Evolutionary conservation across 306 rosid genomes (phyloP), one percentile per base, ranked within the genome.

Genomic region (Boehmeria nivea): DNA sequence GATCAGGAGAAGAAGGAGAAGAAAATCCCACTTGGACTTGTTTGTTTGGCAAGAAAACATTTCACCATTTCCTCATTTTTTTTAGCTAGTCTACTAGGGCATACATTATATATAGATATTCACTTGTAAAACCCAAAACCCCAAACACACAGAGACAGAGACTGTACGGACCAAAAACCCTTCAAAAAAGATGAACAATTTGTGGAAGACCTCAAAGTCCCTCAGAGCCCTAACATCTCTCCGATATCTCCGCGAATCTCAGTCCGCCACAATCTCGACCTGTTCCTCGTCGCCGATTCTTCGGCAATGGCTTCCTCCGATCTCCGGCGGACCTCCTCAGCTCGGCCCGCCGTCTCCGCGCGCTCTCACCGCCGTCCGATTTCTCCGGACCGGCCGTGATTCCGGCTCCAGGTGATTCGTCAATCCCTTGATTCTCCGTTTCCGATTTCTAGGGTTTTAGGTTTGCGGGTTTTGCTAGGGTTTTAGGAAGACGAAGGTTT

Each of bases 331-430:
- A 23, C 20, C 64, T 49, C 54, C 62, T 12, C 6, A 44, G 12
- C 43, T 43, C 33, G 38, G 33, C 1, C 21, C 60, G 37, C 33
- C 76, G 18, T 55, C 60, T 20, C 72, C 50, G 51, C 43, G 48
- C 28, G 43, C 65, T 43, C 39, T 56, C 51, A 51, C 85, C 36
- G 67, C 85, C 36, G 67, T 78, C 16, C 94, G 97, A 33, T 57
- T 56, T 34, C 40, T 81, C 61, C 89, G 94, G 17, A 62, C 77
- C 6, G 78, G 60, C 46, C 83, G 89, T 37, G 94, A 86, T 57
- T 68, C 83, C 31, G 39, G 56, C 54, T 58, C 79, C 63, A 79
- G 86, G 86, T 89, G 46, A 55, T 26, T 22, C 44, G 2, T 2
- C 3, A n/a, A 40, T 11, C 15, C 3, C 21, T 1, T 23, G 13